Conservation (phyloP, 2,329 filamentous ascomycete genomes). For the Ceratocystis smalleyi region DNA sequence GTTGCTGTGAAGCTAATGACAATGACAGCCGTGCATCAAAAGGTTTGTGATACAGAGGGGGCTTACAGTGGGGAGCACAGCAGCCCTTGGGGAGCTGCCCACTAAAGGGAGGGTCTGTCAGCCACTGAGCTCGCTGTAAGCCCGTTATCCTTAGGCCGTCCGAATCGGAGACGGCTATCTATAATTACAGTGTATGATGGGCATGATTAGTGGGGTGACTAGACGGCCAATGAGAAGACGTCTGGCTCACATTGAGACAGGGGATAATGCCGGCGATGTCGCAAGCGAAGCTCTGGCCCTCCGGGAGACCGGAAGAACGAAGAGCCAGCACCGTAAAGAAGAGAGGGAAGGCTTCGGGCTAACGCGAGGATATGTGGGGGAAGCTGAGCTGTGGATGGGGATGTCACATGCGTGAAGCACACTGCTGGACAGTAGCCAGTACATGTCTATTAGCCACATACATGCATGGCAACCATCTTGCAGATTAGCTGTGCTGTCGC, state of each 20-base stretch:
- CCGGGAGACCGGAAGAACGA: slow-evolving; percentile 8
- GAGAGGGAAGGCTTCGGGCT: neutral
- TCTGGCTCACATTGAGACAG: neutral
- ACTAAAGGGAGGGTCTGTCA: neutral
- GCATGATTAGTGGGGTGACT: neutral
- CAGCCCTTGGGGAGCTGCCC: neutral
- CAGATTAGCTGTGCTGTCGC: too few relatives aligned
- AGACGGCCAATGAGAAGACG: slow-evolving; percentile 3
- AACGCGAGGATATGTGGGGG: neutral
- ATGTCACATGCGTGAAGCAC: neutral
- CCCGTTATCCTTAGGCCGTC: neutral
- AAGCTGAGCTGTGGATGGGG: neutral
- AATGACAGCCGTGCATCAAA: neutral
- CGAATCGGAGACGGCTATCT: slow-evolving; percentile 11
- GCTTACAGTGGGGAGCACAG: neutral
- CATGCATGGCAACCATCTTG: too few relatives aligned
- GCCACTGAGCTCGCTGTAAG: neutral
- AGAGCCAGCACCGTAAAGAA: neutral
- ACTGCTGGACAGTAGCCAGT: too few relatives aligned
- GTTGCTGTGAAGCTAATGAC: neutral
- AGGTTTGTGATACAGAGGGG: too few relatives aligned
- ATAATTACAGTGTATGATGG: neutral
- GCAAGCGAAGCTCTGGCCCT: neutral
- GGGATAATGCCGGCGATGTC: slow-evolving; percentile 9
- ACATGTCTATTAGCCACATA: too few relatives aligned